Evolutionary conservation across 2,329 filamentous ascomycete genomes (phyloP), one percentile per base, ranked within the genome.

Genomic region (Fusarium austroafricanum): DNA sequence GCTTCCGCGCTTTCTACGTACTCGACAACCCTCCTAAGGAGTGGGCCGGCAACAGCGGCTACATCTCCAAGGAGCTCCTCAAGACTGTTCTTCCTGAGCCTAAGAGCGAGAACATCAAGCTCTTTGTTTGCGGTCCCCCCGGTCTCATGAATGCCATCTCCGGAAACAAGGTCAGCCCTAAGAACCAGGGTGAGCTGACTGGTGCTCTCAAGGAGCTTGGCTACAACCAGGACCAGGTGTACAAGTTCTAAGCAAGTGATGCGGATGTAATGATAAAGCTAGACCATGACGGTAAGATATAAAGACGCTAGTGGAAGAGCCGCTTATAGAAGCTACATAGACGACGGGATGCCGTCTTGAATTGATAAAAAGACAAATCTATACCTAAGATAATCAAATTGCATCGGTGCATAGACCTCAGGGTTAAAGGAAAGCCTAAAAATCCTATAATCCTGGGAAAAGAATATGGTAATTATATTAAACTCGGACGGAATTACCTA

Each of bases 31-130:
- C 92, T 88, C 47, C 91, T 91, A 87, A 92, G 83, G 85, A 85
- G 61, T 97, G 93, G 93, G 80, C 81, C 55, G 91, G 92, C 71
- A 88, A 85, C 75, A 92, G 89, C 79, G 96, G 96, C 67, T 90
- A 84, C 83, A 91, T 99, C 77, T 92, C 82, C 80, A 96, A 97
- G 87, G 94, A 97, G 70, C 85, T 98, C 59, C 83, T 99, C 75
- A 97, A 98, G 90, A 95, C 92, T 50, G 94, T 97, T 11, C 87
- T 98, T 15, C 96, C 96, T 12, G 94, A 96, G 81, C 94, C 96
- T 67, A 96, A 96, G 86, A 87, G 87, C 73, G 92, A 92, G 70
- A 96, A 97, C 83, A 90, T 97, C 84, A 98, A 98, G 89, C 81
- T 98, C 67, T 98, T 99, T 76, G 93, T 99, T 37, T 98, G 95